These are phyloP conservation scores for Trichaptum fuscoviolaceum DNA, from an alignment of 768 basidiomycete species.

Conservation along the genomic window DNA sequence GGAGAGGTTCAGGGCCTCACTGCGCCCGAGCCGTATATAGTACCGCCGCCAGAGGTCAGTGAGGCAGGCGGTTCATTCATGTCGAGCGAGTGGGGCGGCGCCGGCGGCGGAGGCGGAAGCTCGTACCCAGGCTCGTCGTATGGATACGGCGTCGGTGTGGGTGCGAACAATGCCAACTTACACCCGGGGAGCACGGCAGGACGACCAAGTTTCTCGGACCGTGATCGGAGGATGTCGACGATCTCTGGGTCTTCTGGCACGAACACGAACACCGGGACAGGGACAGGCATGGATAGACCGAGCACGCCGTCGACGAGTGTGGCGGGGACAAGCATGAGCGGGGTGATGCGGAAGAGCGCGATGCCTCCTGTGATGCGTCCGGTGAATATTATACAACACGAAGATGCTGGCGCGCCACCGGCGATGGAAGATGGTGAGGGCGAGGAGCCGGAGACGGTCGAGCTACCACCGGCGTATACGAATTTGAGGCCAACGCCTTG, in stretches of 20 bases:
- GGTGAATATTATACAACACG: conserved; percentile 80
- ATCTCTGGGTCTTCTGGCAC: neutral
- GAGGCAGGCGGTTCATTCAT: conserved; percentile 17
- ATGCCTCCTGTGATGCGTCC: conserved; percentile 51
- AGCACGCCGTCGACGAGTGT: conserved; percentile 19
- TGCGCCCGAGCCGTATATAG: conserved; percentile 65
- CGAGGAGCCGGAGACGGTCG: conserved; percentile 64
- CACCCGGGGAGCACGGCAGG: neutral
- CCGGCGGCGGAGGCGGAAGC: conserved; percentile 13
- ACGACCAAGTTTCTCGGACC: conserved; percentile 10
- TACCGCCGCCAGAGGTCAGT: conserved; percentile 49
- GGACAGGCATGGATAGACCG: conserved; percentile 27
- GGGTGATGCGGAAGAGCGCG: conserved; percentile 38
- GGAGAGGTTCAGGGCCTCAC: neutral
- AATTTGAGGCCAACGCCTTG: conserved; percentile 33
- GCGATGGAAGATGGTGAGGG: conserved; percentile 30
- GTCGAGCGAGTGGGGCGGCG: conserved; percentile 32
- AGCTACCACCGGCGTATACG: conserved; percentile 81
- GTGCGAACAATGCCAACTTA: neutral
- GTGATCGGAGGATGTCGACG: conserved; percentile 1
- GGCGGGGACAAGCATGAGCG: conserved; percentile 28
- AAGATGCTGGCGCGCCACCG: conserved; percentile 63
- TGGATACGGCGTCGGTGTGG: neutral
- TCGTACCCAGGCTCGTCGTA: neutral
- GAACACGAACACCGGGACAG: conserved; percentile 4